Conservation (phyloP, 768 basidiomycete species). For the Agrocybe pediades region DNA sequence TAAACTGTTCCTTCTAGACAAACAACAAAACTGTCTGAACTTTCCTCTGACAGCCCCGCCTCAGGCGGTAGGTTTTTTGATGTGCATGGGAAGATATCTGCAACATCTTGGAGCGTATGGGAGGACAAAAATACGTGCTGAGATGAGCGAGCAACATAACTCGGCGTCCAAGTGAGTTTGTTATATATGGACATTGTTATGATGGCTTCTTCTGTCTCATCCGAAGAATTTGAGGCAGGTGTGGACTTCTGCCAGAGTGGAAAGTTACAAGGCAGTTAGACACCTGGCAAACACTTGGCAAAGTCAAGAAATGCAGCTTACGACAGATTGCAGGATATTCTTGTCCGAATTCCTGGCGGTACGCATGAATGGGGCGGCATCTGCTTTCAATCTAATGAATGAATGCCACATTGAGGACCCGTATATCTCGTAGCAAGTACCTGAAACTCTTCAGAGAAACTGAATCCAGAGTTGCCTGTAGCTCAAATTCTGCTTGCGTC, state of each 20-base stretch:
- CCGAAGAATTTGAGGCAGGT: slow-evolving; percentile 20
- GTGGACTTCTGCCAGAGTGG: slow-evolving; percentile 26
- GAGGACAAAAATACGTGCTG: slow-evolving; percentile 72
- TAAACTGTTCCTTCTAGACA: slow-evolving; percentile 64
- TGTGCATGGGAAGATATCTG: slow-evolving; percentile 59
- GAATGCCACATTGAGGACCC: background rate
- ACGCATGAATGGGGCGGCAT: slow-evolving; percentile 64
- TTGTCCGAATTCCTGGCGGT: slow-evolving; percentile 66
- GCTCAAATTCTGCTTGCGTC: slow-evolving; percentile 46
- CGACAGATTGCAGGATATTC: slow-evolving; percentile 52
- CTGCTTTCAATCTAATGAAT: slow-evolving; percentile 44
- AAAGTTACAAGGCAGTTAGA: background rate
- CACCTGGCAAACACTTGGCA: too few species aligned
- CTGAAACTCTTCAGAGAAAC: slow-evolving; percentile 61
- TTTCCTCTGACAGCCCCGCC: slow-evolving; percentile 9
- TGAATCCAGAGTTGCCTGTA: slow-evolving; percentile 47
- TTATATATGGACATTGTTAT: slow-evolving; percentile 63
- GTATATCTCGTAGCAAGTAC: slow-evolving; percentile 30
- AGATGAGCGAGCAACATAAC: slow-evolving; percentile 60
- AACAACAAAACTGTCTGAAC: slow-evolving; percentile 54
- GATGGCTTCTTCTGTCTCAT: slow-evolving; percentile 40
- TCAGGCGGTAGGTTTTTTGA: slow-evolving; percentile 57
- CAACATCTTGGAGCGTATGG: slow-evolving; percentile 69
- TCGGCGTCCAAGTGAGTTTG: slow-evolving; percentile 61
- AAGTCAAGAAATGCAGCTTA: slow-evolving; percentile 22